phyloP scores from a whole-genome alignment of 2,329 filamentous ascomycete genomes.

The Allantophomopsis lycopodina region DNA sequence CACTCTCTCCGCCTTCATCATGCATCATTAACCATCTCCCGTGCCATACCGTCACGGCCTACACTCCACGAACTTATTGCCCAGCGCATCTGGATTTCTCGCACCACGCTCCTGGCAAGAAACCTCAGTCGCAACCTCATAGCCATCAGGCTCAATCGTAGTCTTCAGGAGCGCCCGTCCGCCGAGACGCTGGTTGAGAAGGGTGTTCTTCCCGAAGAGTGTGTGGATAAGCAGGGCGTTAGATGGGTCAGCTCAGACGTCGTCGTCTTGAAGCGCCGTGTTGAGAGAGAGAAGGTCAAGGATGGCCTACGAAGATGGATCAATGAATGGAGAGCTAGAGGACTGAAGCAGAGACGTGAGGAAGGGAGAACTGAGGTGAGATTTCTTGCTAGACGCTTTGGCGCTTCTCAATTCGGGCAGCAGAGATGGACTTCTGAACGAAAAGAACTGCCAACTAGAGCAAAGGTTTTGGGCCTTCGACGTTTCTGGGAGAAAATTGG shows the following conservation, averaged over 20 bases:
- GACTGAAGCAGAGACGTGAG: conserved; percentile 25
- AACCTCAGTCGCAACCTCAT: conserved; percentile 48
- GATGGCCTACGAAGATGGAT: conserved; percentile 53
- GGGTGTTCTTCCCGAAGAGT: conserved; percentile 52
- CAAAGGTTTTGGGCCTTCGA: conserved; percentile 42
- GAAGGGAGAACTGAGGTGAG: conserved; percentile 3
- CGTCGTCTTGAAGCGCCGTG: conserved; percentile 44
- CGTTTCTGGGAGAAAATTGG: conserved; percentile 53
- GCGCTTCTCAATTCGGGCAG: too few species aligned
- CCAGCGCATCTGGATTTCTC: conserved; percentile 52
- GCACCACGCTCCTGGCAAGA: conserved; percentile 50
- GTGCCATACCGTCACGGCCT: conserved; percentile 42
- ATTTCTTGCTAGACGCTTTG: too few species aligned
- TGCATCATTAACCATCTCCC: conserved; percentile 37
- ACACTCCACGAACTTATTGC: conserved; percentile 46
- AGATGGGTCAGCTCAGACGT: conserved; percentile 36
- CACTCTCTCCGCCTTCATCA: conserved; percentile 47
- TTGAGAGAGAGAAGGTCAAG: conserved; percentile 56
- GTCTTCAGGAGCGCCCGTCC: conserved; percentile 44
- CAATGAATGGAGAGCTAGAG: conserved; percentile 24
- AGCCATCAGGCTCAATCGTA: conserved; percentile 47
- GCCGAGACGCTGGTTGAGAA: conserved; percentile 45
- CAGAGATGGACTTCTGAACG: conserved; percentile 28
- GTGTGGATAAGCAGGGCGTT: conserved; percentile 21
- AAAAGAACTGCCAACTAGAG: conserved; percentile 24